phyloP scores from a whole-genome alignment of 1,284 basidiomycete genomes.

The Malassezia dermatis region DNA sequence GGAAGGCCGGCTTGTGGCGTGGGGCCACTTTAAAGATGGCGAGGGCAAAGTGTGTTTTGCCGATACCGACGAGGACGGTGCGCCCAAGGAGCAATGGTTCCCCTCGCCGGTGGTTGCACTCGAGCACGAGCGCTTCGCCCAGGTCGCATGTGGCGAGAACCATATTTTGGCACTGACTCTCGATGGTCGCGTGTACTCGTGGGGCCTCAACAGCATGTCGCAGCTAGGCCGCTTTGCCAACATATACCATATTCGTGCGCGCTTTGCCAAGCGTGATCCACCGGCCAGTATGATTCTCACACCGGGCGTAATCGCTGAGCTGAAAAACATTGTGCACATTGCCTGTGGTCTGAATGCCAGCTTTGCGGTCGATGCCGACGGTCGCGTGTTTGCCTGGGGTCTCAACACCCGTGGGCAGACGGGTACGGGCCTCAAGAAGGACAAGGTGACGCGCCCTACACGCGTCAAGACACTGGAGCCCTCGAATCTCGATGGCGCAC shows the following conservation, averaged over 20 bases:
- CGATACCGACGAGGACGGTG: constrained; percentile 29
- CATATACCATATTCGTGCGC: constrained; percentile 38
- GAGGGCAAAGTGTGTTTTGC: constrained; percentile 81
- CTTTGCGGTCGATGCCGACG: constrained; percentile 73
- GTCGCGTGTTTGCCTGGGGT: constrained; percentile 81
- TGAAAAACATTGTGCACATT: constrained; percentile 66
- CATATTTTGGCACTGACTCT: constrained; percentile 77
- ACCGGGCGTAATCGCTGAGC: constrained; percentile 60
- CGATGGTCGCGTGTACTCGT: constrained; percentile 65
- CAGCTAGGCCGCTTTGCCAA: constrained; percentile 75
- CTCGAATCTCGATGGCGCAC: constrained; percentile 54
- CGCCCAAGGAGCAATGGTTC: constrained; percentile 33
- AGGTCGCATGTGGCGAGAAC: constrained; percentile 71
- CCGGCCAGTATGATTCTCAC: constrained; percentile 70
- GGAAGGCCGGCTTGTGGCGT: constrained; percentile 60
- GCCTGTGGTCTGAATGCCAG: constrained; percentile 75
- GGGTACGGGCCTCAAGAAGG: constrained; percentile 53
- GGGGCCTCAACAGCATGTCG: constrained; percentile 72
- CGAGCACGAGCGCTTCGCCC: constrained; percentile 56
- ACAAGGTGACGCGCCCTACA: constrained; percentile 60
- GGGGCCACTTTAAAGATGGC: constrained; percentile 62
- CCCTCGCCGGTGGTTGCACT: constrained; percentile 48
- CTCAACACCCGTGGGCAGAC: constrained; percentile 68
- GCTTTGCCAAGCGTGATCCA: constrained; percentile 47
- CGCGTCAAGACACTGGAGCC: constrained; percentile 61